Conservation (phyloP, 1,284 basidiomycete genomes). For the Malassezia brasiliensis region DNA sequence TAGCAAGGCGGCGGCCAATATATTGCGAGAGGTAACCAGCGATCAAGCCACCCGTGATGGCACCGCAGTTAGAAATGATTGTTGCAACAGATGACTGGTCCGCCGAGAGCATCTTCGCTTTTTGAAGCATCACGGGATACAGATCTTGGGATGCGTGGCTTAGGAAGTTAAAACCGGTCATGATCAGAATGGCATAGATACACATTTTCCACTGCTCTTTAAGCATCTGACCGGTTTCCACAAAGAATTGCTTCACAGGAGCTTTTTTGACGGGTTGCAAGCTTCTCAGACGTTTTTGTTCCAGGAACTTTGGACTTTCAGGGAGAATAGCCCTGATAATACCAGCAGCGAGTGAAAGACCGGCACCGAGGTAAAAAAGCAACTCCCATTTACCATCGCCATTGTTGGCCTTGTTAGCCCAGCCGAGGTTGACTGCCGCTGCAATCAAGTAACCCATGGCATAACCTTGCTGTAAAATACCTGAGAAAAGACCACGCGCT, state of each 20-base stretch:
- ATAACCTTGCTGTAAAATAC: conserved; percentile 74
- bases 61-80: conserved; percentile 76
- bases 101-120: conserved; percentile 35
- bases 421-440: conserved; percentile 63
- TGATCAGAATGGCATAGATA: conserved; percentile 62
- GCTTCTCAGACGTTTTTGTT: conserved; percentile 48
- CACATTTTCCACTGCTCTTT: conserved; percentile 73
- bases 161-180: conserved; percentile 73
- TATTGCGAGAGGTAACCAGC: conserved; percentile 73
- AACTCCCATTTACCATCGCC: conserved; percentile 49
- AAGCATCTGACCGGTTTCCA: conserved; percentile 64
- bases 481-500: conserved; percentile 72
- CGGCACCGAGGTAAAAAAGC: conserved; percentile 53
- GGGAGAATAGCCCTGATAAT: conserved; percentile 64
- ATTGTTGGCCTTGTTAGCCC: conserved; percentile 43
- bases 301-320: conserved; percentile 65
- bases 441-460: conserved; percentile 54
- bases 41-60: conserved; percentile 65
- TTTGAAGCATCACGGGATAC: conserved; percentile 39
- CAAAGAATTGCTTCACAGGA: conserved; percentile 60
- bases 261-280: conserved; percentile 33
- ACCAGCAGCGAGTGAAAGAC: conserved; percentile 66
- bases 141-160: conserved; percentile 51
- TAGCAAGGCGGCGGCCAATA: conserved; percentile 77
- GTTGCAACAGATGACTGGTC: conserved; percentile 69